Percentiles rank a stretch among this genome's conserved stretches.
Conservation (phyloP, 768 basidiomycete genomes). For the Wakefieldia striispora region DNA sequence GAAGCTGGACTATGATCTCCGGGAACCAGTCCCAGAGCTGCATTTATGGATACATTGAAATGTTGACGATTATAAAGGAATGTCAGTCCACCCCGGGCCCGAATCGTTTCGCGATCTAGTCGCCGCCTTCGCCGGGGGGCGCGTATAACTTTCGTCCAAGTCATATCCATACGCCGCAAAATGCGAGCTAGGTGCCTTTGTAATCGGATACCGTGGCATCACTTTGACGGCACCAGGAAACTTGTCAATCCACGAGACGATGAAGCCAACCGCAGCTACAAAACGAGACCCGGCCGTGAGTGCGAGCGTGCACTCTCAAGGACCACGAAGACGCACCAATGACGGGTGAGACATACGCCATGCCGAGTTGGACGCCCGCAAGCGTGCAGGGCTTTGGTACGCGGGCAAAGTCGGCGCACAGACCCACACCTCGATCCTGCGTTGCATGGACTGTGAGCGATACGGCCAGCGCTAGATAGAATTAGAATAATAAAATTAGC, state of each 20-base stretch:
- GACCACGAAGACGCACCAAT: conserved; percentile 22
- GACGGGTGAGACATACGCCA: conserved; percentile 30
- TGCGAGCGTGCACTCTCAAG: neutral
- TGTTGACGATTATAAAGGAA: conserved; percentile 14
- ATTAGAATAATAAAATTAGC: neutral
- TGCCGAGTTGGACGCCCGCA: conserved; percentile 22
- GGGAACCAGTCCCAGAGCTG: conserved; percentile 17
- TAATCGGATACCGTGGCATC: conserved; percentile 23
- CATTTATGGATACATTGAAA: neutral
- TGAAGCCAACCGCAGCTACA: conserved; percentile 12
- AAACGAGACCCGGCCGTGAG: neutral
- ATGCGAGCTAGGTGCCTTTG: conserved; percentile 32
- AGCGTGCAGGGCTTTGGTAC: conserved; percentile 18
- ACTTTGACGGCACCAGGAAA: conserved; percentile 25
- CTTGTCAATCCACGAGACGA: conserved; percentile 30
- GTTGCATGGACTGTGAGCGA: conserved; percentile 30
- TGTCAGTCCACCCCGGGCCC: conserved; percentile 22
- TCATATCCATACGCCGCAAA: conserved; percentile 22
- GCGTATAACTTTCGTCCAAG: conserved; percentile 21
- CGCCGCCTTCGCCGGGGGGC: conserved; percentile 4
- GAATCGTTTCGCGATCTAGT: conserved; percentile 13
- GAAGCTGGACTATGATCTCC: neutral
- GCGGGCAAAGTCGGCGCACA: conserved; percentile 32
- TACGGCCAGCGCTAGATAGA: conserved; percentile 14
- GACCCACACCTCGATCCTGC: conserved; percentile 10